phyloP scores from a whole-genome alignment of 495 filamentous ascomycete species.

The Podospora australis region DNA sequence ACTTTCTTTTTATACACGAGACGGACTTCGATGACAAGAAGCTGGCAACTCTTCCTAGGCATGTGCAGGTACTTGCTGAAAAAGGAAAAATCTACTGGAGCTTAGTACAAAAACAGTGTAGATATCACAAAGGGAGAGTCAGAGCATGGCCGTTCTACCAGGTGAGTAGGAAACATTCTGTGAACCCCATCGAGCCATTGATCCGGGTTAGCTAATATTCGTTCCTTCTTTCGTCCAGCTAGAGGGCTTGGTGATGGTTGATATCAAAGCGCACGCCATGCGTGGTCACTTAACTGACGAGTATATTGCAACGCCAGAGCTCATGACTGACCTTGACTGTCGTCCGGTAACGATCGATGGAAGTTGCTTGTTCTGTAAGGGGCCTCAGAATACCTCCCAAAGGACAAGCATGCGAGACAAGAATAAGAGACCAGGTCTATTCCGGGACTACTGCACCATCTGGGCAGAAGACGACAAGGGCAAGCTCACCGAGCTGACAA shows the following conservation, averaged over 20 bases:
- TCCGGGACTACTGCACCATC: neutral
- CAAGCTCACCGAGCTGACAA: neutral
- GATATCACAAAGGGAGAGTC: conserved; percentile 1
- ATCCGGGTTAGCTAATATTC: too few species aligned
- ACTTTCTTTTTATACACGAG: neutral
- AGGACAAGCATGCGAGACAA: neutral
- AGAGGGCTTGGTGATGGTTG: neutral
- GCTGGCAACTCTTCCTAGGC: neutral
- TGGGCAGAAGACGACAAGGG: neutral
- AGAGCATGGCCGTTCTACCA: neutral
- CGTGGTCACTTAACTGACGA: too few species aligned
- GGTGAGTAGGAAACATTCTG: too few species aligned
- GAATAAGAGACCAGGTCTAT: neutral
- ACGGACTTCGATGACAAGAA: neutral
- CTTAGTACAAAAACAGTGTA: neutral
- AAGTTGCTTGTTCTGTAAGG: neutral
- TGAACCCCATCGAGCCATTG: too few species aligned
- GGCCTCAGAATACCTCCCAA: neutral
- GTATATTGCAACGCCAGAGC: neutral
- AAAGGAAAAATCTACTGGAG: neutral
- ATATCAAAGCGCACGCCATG: neutral
- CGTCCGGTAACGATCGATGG: neutral
- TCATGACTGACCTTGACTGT: neutral
- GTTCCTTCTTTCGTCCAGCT: too few species aligned
- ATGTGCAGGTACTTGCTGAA: neutral